Base-by-base conservation (phyloP, 2,329 filamentous ascomycete species). In the Botryotinia globosa region DNA sequence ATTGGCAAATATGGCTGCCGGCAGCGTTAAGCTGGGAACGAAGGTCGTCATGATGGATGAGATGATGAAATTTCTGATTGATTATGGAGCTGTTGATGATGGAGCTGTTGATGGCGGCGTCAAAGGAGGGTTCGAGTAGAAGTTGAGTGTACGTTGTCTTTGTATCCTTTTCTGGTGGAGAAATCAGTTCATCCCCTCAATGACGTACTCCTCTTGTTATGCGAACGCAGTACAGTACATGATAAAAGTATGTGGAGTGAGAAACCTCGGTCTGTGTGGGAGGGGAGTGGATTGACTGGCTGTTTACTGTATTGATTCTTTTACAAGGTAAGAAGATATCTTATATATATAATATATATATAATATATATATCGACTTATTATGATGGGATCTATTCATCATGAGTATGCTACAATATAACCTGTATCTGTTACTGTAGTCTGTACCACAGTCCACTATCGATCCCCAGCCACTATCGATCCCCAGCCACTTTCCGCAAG, bases 21-120 rank as follows among this genome's bases (percentile, higher is more conserved):
- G 93, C 29, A 97, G 85, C 34, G 92, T 94, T 75, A 97, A 83
- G 56, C 89, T 90, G n/a, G 92, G 90, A 74, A 96, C 89, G 81
- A 92, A 91, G 75, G 92, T 90, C 18, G 92, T 94, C 93, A 96
- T 97, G 62, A 74, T 86, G 32, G 45, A 22, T 54, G 64, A 12
- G 39, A 22, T 20, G 48, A 32, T 34, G n/a, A n/a, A 20, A 20
- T 7, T 51, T 44, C 44, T 69, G 22, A 16, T 10, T 9, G 20
- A 58, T 45, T 22, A n/a, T 51, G 62, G n/a, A n/a, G n/a, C n/a
- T n/a, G n/a, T 10, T 14, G 20, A 58, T 45, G 22, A 20, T 51
- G 62, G 12, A 29, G 39, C 29, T 54, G 34, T 62, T 20, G 29
- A 58, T 63, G 14, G 34, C 22, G 39, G 20, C 34, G 32, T 25